Base-by-base conservation (phyloP, 768 basidiomycete species). In the Tephrocybe sp. region DNA sequence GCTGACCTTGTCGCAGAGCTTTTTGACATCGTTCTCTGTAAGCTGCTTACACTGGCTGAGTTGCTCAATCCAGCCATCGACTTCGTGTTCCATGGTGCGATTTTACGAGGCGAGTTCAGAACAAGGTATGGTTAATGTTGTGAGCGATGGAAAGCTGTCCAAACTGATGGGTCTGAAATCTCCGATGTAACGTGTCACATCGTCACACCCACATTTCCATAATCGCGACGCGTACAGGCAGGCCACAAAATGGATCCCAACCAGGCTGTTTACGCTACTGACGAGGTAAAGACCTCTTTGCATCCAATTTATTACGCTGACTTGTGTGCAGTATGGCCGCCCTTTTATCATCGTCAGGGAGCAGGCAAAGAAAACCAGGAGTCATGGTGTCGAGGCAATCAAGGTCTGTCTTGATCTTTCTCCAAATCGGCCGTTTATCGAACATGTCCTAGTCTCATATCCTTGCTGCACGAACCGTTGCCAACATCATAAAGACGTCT, bases 281-380 rank as follows among this genome's bases (percentile, higher is more conserved):
- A 93, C 70, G 91, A 93, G 79, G 90, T 90, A 58, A 48, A 61
- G 7, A 33, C 38, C 12, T 30, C 15, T 1, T 24, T 17, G 28
- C 21, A 44, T 42, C 1, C 28, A 30, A 24, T 34, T 18, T 45
- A 50, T 4, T 18, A 49, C 30, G 33, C 62, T 59, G 55, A 69
- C 56, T 2, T 20, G 3, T 20, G 6, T 57, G 7, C 60, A 95
- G 91, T 94, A 92, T 68, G 94, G 95, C 39, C 78, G 95, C 36
- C 96, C 94, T n/a, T 98, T 98, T 68, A 96, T 98, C 67, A 96
- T 98, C 73, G 79, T 98, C 51, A 82, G 94, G 25, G 95, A 98
- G 63, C 96, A 98, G 69, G 85, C 77, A 49, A 96, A 70, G 75
- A 97, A 94, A 78, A 96, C 92, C 10, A 81, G 96, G 60, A 83